A percentile compares a stretch with the other conserved stretches of the same genome.
phyloP scores from a whole-genome alignment of 306 rosid species.

The Vigna unguiculata region DNA sequence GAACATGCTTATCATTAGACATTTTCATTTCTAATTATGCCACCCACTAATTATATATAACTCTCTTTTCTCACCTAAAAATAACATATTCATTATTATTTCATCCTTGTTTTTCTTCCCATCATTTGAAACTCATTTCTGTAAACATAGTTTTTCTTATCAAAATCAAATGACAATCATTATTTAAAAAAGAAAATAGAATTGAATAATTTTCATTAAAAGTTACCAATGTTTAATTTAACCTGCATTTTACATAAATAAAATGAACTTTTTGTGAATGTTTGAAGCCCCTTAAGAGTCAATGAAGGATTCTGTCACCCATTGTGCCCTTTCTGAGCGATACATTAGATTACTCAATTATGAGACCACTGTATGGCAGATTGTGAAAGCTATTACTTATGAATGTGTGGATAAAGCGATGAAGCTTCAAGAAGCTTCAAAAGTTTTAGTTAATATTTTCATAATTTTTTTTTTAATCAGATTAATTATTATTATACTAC shows the following conservation, averaged over 20 bases:
- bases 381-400: neutral
- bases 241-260: neutral
- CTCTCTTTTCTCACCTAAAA: constrained; percentile 20
- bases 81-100: neutral
- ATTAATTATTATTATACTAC: too few species aligned
- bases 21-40: constrained; percentile 58
- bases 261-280: neutral
- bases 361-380: constrained; percentile 42
- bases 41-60: constrained; percentile 52
- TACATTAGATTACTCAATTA: constrained; percentile 51
- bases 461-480: neutral
- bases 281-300: constrained; percentile 21
- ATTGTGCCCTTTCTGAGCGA: constrained; percentile 9
- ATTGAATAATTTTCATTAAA: neutral
- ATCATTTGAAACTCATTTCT: constrained; percentile 53
- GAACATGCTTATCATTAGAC: constrained; percentile 69
- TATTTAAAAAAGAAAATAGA: neutral
- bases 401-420: constrained; percentile 49
- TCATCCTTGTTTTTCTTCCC: constrained; percentile 27
- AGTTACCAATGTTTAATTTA: neutral
- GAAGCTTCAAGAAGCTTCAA: constrained; percentile 31
- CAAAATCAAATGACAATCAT: too few species aligned
- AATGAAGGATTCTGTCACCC: constrained; percentile 48
- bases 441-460: constrained; percentile 4
- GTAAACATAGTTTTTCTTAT: neutral